phyloP scores from a whole-genome alignment of 306 rosid species.

The Albizia julibrissin region DNA sequence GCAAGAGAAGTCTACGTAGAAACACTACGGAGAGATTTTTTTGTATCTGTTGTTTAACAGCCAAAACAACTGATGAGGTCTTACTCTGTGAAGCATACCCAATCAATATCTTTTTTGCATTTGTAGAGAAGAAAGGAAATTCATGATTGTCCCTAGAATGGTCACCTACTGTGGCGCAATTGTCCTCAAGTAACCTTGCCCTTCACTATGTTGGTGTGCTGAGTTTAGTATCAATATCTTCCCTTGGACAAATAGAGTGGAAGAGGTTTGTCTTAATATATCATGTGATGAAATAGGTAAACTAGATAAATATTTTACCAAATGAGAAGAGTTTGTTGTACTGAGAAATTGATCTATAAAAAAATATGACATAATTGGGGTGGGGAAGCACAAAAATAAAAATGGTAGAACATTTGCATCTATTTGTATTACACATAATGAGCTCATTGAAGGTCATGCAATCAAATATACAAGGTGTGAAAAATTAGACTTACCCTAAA shows the following conservation, averaged over 20 bases:
- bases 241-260: neutral
- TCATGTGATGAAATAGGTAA: neutral
- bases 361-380: neutral
- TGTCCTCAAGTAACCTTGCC: neutral
- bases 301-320: neutral
- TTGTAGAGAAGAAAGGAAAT: neutral
- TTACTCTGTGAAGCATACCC: neutral
- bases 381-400: neutral
- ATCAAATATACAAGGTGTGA: neutral
- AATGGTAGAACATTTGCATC: neutral
- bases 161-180: neutral
- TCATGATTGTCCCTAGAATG: neutral
- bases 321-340: neutral
- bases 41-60: neutral
- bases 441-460: neutral
- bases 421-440: neutral
- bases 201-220: neutral
- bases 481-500: conserved; percentile 5
- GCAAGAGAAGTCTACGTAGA: neutral
- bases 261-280: neutral
- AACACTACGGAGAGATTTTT: neutral
- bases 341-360: neutral
- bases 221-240: neutral
- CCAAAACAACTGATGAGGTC: neutral
- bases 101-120: neutral